A percentile compares a stretch with the other conserved stretches of the same genome.
Conservation (phyloP, 495 filamentous ascomycete genomes). For the Hypoxylon intermedium region DNA sequence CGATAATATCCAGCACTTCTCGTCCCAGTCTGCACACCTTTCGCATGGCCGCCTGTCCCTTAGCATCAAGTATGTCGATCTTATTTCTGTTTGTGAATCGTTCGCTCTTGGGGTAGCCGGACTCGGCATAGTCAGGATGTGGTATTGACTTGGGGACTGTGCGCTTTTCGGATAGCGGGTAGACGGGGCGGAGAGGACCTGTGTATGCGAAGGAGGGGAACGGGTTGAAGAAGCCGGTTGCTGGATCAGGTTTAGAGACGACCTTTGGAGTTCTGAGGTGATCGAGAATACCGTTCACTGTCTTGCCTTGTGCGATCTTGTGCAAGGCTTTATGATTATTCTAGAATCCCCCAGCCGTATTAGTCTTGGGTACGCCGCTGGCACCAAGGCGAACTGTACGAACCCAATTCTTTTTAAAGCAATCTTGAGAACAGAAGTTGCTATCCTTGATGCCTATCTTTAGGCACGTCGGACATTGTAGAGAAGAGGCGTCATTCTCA, state of each 20-base stretch:
- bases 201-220: constrained; percentile 86
- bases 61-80: constrained; percentile 78
- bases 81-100: constrained; percentile 76
- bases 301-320: constrained; percentile 59
- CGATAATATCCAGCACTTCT: constrained; percentile 93
- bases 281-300: constrained; percentile 76
- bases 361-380: constrained; percentile 11
- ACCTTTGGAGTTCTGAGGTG: constrained; percentile 73
- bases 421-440: constrained; percentile 98
- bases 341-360: constrained; percentile 52
- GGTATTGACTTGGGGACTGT: constrained; percentile 80
- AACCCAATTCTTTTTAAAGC: constrained; percentile 99
- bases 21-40: constrained; percentile 87
- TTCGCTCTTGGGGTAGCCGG: constrained; percentile 84
- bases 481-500: constrained; percentile 76
- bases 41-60: constrained; percentile 84
- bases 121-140: constrained; percentile 81
- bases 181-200: constrained; percentile 82
- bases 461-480: constrained; percentile 94
- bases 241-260: constrained; percentile 90
- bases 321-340: constrained; percentile 84
- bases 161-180: constrained; percentile 80
- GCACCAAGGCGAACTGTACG: constrained; percentile 39
- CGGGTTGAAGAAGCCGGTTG: constrained; percentile 84
- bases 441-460: constrained; percentile 85